Conservation (phyloP, 2,329 filamentous ascomycete genomes). For the Aspergillus clavatus region DNA sequence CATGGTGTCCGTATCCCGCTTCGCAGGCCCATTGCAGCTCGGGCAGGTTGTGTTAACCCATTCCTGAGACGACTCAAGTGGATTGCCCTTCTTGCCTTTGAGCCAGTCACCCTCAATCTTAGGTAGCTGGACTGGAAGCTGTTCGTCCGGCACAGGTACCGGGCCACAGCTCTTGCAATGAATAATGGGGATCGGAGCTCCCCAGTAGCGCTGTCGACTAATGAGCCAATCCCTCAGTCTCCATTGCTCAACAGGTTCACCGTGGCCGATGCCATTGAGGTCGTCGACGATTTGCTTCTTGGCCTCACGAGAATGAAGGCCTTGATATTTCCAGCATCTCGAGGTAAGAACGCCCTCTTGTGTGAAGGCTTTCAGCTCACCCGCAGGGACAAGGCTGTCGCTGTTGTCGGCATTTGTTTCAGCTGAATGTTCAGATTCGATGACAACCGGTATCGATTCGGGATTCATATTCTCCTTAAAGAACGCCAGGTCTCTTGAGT, state of each 20-base stretch:
- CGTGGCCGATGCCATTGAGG: conserved; percentile 51
- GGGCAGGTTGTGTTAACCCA: conserved; percentile 76
- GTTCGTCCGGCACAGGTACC: conserved; percentile 69
- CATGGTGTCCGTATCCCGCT: conserved; percentile 89
- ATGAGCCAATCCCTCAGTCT: conserved; percentile 84
- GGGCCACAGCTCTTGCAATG: conserved; percentile 73
- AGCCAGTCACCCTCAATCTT: conserved; percentile 64
- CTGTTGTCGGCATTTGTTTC: conserved; percentile 6
- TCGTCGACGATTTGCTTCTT: conserved; percentile 55
- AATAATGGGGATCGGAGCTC: conserved; percentile 81
- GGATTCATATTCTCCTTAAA: conserved; percentile 66
- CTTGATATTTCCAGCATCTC: conserved; percentile 60
- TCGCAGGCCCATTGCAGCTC: conserved; percentile 61
- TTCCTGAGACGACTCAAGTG: conserved; percentile 64
- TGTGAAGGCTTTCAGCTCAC: conserved; percentile 53
- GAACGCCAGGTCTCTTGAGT: conserved; percentile 71
- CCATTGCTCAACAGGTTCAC: conserved; percentile 66
- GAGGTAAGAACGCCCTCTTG: conserved; percentile 64
- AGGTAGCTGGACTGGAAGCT: conserved; percentile 74
- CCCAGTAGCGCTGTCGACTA: conserved; percentile 90
- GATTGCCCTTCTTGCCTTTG: conserved; percentile 67
- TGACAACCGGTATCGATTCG: conserved; percentile 59
- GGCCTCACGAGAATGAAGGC: conserved; percentile 59
- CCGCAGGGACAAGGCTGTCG: conserved; percentile 23
- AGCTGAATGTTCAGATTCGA: conserved; percentile 43